Evolutionary conservation across 257 asterid species (phyloP).

Genomic region (Prunella vulgaris): DNA sequence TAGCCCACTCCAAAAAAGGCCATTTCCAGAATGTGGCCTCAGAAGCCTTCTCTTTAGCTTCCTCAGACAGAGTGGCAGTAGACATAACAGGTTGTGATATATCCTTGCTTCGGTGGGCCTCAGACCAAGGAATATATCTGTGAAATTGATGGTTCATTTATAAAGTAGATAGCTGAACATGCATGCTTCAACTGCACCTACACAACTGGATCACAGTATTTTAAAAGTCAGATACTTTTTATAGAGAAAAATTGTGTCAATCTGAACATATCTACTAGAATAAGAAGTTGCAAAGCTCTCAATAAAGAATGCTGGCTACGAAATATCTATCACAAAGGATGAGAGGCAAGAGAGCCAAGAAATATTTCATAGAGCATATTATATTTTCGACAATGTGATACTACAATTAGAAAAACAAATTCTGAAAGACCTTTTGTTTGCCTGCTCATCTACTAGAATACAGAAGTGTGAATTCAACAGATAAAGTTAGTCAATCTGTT

Average conservation of each 20-base stretch:
- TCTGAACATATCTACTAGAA: background rate
- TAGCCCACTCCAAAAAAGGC: slow-evolving; percentile 56
- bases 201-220: too few species aligned
- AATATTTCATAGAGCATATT: background rate
- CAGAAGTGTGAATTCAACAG: background rate
- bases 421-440: background rate
- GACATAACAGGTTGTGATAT: slow-evolving; percentile 36
- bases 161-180: slow-evolving; percentile 10
- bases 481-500: background rate
- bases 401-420: background rate
- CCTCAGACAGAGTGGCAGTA: slow-evolving; percentile 29
- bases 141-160: slow-evolving; percentile 48
- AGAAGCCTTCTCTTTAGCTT: slow-evolving; percentile 32
- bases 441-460: background rate
- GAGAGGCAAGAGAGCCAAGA: too few species aligned
- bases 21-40: slow-evolving; percentile 48
- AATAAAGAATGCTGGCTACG: background rate
- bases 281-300: background rate
- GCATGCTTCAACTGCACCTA: slow-evolving; percentile 24
- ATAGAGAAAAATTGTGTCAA: background rate
- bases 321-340: background rate
- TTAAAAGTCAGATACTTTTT: slow-evolving; percentile 6
- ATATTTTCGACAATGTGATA: background rate
- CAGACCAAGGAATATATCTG: slow-evolving; percentile 46
- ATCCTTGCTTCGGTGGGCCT: slow-evolving; percentile 43